Evolutionary conservation across 1,284 basidiomycete species (phyloP), one percentile per base, ranked within the genome.

Genomic region (Fomes fomentarius): DNA sequence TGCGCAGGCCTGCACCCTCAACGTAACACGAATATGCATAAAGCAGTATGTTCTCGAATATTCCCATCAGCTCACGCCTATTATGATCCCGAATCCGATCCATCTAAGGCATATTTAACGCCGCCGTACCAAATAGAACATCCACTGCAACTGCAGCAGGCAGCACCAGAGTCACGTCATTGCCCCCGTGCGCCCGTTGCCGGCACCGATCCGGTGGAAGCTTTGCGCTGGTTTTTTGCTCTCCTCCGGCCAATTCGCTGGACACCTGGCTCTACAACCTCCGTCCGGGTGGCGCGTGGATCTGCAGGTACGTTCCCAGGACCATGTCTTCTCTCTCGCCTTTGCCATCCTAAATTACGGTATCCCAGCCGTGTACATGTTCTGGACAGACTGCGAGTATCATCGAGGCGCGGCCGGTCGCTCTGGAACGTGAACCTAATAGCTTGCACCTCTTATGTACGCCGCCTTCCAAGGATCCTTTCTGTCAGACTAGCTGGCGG

Each of bases 251-350:
- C 28, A 57, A 50, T 60, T 60, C 37, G 31, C 38, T 44, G 35
- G 44, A 45, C 31, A 14, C 40, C 50, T 50, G n/a, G n/a, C 12
- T 25, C 37, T 41, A 24, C 46, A 21, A 39, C 17, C 33, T 28
- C 51, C 34, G 10, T 8, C 7, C 28, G 41, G n/a, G n/a, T 30
- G 28, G 28, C 28, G 6, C 7, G 43, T 26, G 30, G 56, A 61
- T 61, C 59, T 57, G 59, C 59, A 61, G 48, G 53, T 48, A 41
- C 56, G 31, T 61, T 61, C 56, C 44, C 59, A 58, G 39, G 49
- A 31, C 45, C 58, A 48, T 42, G 1, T 19, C 38, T 21, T 15
- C 28, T 38, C 47, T 35, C 22, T 11, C 26, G n/a, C 17, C 58
- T n/a, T n/a, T n/a, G n/a, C n/a, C n/a, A n/a, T n/a, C n/a, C n/a